phyloP scores from a whole-genome alignment of 164 flowering plant genomes.

The Litsea cubeba region DNA sequence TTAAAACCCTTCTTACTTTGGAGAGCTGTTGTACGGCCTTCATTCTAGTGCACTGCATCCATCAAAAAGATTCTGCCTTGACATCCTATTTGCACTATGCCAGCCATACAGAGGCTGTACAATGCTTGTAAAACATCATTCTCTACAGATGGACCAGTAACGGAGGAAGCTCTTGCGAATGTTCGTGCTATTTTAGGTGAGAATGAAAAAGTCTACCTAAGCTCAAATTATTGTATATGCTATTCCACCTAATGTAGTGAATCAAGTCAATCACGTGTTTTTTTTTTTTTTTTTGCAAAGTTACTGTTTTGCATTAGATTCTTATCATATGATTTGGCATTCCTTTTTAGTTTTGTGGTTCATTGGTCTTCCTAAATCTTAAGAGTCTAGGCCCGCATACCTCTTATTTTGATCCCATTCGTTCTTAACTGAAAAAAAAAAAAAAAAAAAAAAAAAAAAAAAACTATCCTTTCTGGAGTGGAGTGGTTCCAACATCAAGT shows the following conservation, averaged over 20 bases:
- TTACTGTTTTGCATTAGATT: too few species aligned
- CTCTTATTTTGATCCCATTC: too few species aligned
- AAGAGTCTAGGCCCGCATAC: too few species aligned
- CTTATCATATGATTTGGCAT: background rate
- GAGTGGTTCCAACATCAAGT: background rate
- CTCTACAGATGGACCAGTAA: slow-evolving; percentile 36
- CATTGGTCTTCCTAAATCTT: background rate
- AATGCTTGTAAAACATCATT: slow-evolving; percentile 37
- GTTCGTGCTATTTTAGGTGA: slow-evolving; percentile 37
- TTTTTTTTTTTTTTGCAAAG: background rate
- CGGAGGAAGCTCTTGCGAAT: slow-evolving; percentile 42
- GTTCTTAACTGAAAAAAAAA: too few species aligned
- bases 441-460: too few species aligned
- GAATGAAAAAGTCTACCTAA: background rate
- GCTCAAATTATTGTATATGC: too few species aligned
- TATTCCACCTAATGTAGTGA: too few species aligned
- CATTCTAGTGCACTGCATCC: background rate
- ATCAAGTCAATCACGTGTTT: background rate
- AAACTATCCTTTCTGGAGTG: too few species aligned
- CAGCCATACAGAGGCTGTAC: slow-evolving; percentile 39
- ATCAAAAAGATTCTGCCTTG: background rate
- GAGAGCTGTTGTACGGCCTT: background rate
- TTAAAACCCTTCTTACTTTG: slow-evolving; percentile 1
- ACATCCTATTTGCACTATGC: slow-evolving; percentile 26
- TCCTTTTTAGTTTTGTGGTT: background rate